These are phyloP conservation scores for Kodamaea leandrae DNA, from an alignment of 805 yeast genomes.

Conservation along the genomic window DNA sequence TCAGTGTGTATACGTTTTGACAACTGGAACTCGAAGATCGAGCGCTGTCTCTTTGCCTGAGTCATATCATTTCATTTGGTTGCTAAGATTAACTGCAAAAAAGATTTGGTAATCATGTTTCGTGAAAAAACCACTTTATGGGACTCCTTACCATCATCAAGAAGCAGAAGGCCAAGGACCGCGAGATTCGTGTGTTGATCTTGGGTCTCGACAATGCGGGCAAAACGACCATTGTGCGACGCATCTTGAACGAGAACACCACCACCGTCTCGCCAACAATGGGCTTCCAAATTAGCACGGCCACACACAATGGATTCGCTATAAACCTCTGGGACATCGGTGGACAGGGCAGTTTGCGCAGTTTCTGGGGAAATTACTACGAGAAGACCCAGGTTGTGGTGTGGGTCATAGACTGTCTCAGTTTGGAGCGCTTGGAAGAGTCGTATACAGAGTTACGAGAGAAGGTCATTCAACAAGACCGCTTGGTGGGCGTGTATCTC, in stretches of 20 bases:
- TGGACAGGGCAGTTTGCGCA: constrained; percentile 46
- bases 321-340: constrained; percentile 87
- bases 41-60: constrained; percentile 19
- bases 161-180: constrained; percentile 79
- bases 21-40: constrained; percentile 23
- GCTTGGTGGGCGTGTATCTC: constrained; percentile 67
- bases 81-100: constrained; percentile 2
- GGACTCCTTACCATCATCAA: constrained; percentile 76
- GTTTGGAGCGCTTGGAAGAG: constrained; percentile 61
- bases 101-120: background rate
- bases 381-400: constrained; percentile 71
- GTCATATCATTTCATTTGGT: constrained; percentile 7
- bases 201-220: constrained; percentile 92
- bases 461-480: constrained; percentile 61
- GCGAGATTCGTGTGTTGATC: constrained; percentile 69
- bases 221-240: constrained; percentile 76
- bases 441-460: constrained; percentile 61
- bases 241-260: constrained; percentile 50
- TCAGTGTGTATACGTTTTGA: constrained; percentile 6
- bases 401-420: constrained; percentile 80
- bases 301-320: constrained; percentile 41
- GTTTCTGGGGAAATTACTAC: constrained; percentile 76
- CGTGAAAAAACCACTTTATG: constrained; percentile 47
- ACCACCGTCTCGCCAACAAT: constrained; percentile 76
- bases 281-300: constrained; percentile 79